phyloP scores from a whole-genome alignment of 257 asterid genomes.

The Solanum rostratum region DNA sequence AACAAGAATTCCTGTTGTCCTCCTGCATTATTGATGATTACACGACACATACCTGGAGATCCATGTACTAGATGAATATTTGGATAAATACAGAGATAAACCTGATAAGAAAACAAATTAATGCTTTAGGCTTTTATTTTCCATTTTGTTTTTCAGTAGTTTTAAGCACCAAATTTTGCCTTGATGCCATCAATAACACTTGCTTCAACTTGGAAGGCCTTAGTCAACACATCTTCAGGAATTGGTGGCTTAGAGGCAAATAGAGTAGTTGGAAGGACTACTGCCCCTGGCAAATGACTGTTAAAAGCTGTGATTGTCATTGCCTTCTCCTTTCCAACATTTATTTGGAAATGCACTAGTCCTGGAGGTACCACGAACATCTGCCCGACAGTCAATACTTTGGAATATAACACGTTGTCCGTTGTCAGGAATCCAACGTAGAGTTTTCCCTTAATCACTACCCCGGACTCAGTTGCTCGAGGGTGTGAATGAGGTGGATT shows the following conservation, averaged over 20 bases:
- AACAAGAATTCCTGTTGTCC: neutral
- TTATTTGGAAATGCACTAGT: conserved; percentile 46
- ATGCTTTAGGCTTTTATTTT: neutral
- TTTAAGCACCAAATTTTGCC: conserved; percentile 27
- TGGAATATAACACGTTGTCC: conserved; percentile 18
- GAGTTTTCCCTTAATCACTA: conserved; percentile 33
- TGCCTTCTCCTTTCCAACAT: conserved; percentile 40
- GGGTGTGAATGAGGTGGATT: conserved; percentile 60
- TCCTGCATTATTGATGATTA: neutral
- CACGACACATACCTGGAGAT: neutral
- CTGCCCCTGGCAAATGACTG: conserved; percentile 48
- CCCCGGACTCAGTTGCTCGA: conserved; percentile 38
- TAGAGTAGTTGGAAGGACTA: conserved; percentile 11
- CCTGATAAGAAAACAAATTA: neutral
- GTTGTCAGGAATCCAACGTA: conserved; percentile 43
- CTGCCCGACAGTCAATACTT: conserved; percentile 25
- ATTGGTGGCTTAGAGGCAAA: conserved; percentile 44
- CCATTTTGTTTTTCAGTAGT: neutral
- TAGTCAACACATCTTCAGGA: conserved; percentile 35
- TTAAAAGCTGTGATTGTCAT: conserved; percentile 38
- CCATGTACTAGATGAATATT: neutral
- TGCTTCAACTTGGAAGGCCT: conserved; percentile 35
- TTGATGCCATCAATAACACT: conserved; percentile 28
- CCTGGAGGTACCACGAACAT: conserved; percentile 57
- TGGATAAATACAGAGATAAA: neutral